Base-by-base conservation (phyloP, 441 rosid species). In the Mallotus japonicus region DNA sequence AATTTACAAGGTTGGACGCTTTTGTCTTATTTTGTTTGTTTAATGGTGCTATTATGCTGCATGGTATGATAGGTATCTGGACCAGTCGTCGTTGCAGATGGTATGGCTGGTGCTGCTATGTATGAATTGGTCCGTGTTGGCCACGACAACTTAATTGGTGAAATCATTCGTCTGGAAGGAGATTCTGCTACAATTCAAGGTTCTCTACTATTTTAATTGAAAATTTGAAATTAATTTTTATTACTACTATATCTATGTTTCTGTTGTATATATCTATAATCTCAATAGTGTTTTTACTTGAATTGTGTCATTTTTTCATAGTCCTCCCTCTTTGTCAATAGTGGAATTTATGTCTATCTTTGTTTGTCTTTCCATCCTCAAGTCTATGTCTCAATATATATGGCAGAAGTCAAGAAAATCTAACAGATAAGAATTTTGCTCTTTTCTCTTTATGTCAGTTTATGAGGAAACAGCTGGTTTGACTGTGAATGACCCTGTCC, bases 71-170 rank as follows among this genome's bases (percentile, higher is more conserved):
- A 96, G 99, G 99, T 96, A 12, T 96, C 99, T 65, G 98, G 97
- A 60, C 98, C 97, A 4, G 99, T 96, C 42, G 97, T 96, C 66
- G 87, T 96, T 67, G 99, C 98, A 6, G 99, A 96, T 84, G 97
- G 99, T 77, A 93, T 96, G 99, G 95, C 89, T 49, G 99, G 99
- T 67, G 99, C 98, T 77, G 99, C 99, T 72, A 96, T 96, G 99
- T 93, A 96, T 70, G 98, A 96, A 81, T 84, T 96, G 63, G 99
- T 96, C 71, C 99, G 97, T 79, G 97, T 96, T n/a, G 98, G 99
- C 11, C 87, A 93, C 76, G 96, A 96, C 86, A 90, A 92, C 37
- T 82, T 93, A 69, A 96, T 96, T 34, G 98, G 99, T 70, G 99
- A 96, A 81, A 96, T 96, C 76, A 93, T 96, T 55, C 88, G 98